Evolutionary conservation across 2,329 filamentous ascomycete species (phyloP).

Genomic region (Juglanconis oblonga): DNA sequence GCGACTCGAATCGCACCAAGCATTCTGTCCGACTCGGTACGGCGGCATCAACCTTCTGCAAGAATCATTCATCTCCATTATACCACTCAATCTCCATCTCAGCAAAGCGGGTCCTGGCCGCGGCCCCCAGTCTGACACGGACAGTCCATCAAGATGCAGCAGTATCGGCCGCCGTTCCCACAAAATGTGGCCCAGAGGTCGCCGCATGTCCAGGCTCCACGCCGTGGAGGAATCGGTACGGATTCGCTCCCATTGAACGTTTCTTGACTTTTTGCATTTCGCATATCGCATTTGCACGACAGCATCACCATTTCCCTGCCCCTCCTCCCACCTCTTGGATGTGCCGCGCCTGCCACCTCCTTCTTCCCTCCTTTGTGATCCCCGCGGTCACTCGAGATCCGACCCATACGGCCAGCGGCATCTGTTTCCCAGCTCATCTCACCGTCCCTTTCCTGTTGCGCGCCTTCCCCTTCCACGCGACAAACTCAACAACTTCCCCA

Average conservation of each 20-base stretch:
- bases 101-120: slow-evolving; percentile 5
- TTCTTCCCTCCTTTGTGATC: not conserved
- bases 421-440: not conserved
- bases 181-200: slow-evolving; percentile 49
- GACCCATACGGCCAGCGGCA: not conserved
- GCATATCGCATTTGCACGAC: not conserved
- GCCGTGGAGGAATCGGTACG: slow-evolving; percentile 52
- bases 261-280: slow-evolving; percentile 2
- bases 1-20: no score
- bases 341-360: not conserved
- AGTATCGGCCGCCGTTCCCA: slow-evolving; percentile 47
- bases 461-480: not conserved
- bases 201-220: slow-evolving; percentile 45
- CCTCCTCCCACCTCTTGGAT: not conserved
- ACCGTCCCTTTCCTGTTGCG: not conserved
- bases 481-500: not conserved
- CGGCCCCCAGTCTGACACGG: not conserved
- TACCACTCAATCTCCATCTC: not conserved
- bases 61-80: not conserved
- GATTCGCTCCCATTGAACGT: slow-evolving; percentile 9
- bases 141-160: slow-evolving; percentile 43
- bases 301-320: not conserved
- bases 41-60: not conserved
- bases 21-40: no score
- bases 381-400: not conserved